Percentiles rank a stretch among this genome's conserved stretches.
These are phyloP conservation scores for Candida ficus DNA, from an alignment of 805 yeast species.

Conservation along the genomic window DNA sequence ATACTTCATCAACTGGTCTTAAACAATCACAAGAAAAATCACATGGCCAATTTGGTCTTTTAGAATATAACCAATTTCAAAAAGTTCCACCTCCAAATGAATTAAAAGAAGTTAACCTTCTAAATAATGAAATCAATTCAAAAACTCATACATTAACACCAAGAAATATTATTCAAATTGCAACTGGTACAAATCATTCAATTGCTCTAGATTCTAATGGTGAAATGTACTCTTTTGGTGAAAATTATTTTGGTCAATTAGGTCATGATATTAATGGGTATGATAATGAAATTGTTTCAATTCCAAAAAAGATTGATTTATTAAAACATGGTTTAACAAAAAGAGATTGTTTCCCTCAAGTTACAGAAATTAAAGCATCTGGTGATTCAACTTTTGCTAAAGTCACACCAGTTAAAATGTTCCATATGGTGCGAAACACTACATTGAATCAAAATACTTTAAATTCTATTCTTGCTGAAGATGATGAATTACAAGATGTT, in stretches of 20 bases:
- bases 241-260: slow-evolving; percentile 78
- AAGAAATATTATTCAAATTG: slow-evolving; percentile 52
- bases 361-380: slow-evolving; percentile 59
- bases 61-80: slow-evolving; percentile 62
- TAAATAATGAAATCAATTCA: slow-evolving; percentile 41
- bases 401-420: slow-evolving; percentile 28
- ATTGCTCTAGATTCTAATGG: slow-evolving; percentile 66
- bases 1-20: slow-evolving; percentile 55
- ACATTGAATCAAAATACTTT: slow-evolving; percentile 1
- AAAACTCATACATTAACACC: slow-evolving; percentile 20
- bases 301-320: slow-evolving; percentile 53
- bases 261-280: slow-evolving; percentile 58
- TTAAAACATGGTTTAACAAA: slow-evolving; percentile 33
- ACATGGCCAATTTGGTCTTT: slow-evolving; percentile 83
- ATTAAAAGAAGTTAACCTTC: slow-evolving; percentile 49
- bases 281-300: slow-evolving; percentile 61
- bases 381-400: slow-evolving; percentile 58
- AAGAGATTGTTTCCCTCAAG: slow-evolving; percentile 39
- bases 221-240: slow-evolving; percentile 80
- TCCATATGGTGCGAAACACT: slow-evolving; percentile 25
- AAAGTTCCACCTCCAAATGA: slow-evolving; percentile 43
- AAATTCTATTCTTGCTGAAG: slow-evolving; percentile 19
- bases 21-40: slow-evolving; percentile 27
- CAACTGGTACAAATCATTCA: slow-evolving; percentile 72
- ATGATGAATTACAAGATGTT: slow-evolving; percentile 26